Evolutionary conservation across 2,329 filamentous ascomycete genomes (phyloP).

Genomic region (Macroventuria anomochaeta): DNA sequence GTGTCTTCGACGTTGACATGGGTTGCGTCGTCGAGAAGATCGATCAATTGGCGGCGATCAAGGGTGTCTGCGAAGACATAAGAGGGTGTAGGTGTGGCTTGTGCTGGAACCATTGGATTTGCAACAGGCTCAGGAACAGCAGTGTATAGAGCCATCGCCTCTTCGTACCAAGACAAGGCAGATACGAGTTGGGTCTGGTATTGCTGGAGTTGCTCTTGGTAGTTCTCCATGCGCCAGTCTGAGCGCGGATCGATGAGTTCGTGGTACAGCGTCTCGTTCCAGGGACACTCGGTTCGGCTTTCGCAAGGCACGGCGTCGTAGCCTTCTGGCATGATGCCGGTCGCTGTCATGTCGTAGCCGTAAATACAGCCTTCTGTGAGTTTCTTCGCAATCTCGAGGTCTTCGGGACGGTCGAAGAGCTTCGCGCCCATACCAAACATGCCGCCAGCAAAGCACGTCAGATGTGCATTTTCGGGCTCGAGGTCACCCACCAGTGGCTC

Average conservation of each 20-base stretch:
- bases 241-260: constrained; percentile 48
- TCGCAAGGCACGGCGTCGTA: constrained; percentile 59
- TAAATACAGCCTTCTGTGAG: constrained; percentile 70
- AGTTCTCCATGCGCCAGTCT: constrained; percentile 35
- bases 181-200: constrained; percentile 44
- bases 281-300: constrained; percentile 50
- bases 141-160: constrained; percentile 36
- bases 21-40: constrained; percentile 32
- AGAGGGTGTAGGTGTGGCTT: constrained; percentile 26
- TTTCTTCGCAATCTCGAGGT: constrained; percentile 63
- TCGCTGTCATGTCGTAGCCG: constrained; percentile 63
- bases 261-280: constrained; percentile 56
- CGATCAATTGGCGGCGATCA: constrained; percentile 36
- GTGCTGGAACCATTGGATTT: constrained; percentile 11
- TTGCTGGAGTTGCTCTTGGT: constrained; percentile 43
- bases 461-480: constrained; percentile 61
- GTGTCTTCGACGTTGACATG: constrained; percentile 14
- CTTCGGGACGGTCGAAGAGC: constrained; percentile 62
- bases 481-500: constrained; percentile 35
- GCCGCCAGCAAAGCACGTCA: constrained; percentile 74
- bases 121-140: constrained; percentile 22
- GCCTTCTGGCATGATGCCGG: constrained; percentile 68
- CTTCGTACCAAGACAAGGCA: constrained; percentile 41
- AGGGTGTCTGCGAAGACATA: constrained; percentile 29
- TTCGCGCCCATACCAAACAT: constrained; percentile 72